Evolutionary conservation across 1,284 basidiomycete species (phyloP), one percentile per base, ranked within the genome.

Genomic region (Cutaneotrichosporon sp.): DNA sequence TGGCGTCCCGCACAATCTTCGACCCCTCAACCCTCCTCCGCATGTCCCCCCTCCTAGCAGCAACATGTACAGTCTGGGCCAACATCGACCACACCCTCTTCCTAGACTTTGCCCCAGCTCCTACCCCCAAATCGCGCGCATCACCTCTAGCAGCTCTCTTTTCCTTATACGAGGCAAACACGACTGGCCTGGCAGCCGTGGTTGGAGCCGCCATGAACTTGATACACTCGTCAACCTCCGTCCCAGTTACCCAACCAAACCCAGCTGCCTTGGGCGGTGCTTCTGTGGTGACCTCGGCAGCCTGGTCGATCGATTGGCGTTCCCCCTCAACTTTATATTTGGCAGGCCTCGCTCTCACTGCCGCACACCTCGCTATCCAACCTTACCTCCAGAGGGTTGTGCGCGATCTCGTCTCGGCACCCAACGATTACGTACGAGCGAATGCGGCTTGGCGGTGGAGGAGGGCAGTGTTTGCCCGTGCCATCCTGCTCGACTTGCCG

Each of bases 41-140:
- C 36, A 21, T 56, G n/a, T n/a, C 55, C 16, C 55, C 55, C 1
- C 55, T 56, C 21, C 21, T 56, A 9, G 36, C 34, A 18, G 36
- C 34, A 21, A 56, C 55, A 26, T 36, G 34, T n/a, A 40, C 55
- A 34, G 34, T 56, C 34, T 56, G 55, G 55, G 36, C 34, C 18
- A 38, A 26, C 36, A 26, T 56, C 21, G 55, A 56, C 55, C 55
- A 56, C 55, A n/a, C 36, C 11, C 36, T 56, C 34, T 56, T 56
- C 38, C 36, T 56, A 4, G 55, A 56, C 38, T 40, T 56, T 31
- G 30, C 30, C 50, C 50, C 26, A 21, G 21, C 22, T 7, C 8
- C 50, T 30, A 16, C 14, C 26, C 30, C 14, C 26, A 31, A 16
- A 11, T 18, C 26, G 6, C 50, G 30, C 50, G 26, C 50, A 14